A percentile compares a stretch with the other conserved stretches of the same genome.
These are phyloP conservation scores for Gelatoporia subvermispora DNA, from an alignment of 768 basidiomycete species.

Conservation along the genomic window DNA sequence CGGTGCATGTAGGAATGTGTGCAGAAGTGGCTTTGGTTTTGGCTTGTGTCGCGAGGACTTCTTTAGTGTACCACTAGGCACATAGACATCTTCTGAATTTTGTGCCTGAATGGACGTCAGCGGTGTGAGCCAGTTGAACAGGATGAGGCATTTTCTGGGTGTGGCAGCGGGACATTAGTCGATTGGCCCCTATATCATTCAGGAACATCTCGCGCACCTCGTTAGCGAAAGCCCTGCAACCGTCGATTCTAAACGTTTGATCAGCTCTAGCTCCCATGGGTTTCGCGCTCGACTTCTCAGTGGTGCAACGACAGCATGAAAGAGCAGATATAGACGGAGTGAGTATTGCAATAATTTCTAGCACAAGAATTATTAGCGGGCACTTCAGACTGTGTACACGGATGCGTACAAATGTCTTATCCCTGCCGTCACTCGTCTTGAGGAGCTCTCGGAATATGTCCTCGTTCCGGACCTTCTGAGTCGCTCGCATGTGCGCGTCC, in stretches of 20 bases:
- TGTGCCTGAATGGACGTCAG: slow-evolving; percentile 67
- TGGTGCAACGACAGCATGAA: slow-evolving; percentile 52
- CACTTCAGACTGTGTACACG: not conserved
- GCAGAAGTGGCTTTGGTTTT: slow-evolving; percentile 54
- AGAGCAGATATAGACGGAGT: slow-evolving; percentile 65
- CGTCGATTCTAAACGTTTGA: slow-evolving; percentile 56
- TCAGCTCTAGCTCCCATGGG: slow-evolving; percentile 52
- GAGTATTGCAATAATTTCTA: slow-evolving; percentile 89
- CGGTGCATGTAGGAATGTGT: slow-evolving; percentile 71
- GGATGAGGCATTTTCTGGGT: slow-evolving; percentile 72
- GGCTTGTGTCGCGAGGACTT: slow-evolving; percentile 14
- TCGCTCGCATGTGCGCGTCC: slow-evolving; percentile 31
- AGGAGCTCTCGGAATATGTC: slow-evolving; percentile 82
- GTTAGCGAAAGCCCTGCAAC: slow-evolving; percentile 69
- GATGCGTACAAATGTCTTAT: slow-evolving; percentile 75
- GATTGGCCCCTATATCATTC: not conserved
- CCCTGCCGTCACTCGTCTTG: slow-evolving; percentile 71
- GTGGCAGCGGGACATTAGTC: not conserved
- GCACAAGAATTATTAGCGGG: not conserved
- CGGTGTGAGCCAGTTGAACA: slow-evolving; percentile 84
- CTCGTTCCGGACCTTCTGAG: slow-evolving; percentile 47
- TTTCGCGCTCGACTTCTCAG: slow-evolving; percentile 42
- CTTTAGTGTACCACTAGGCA: slow-evolving; percentile 26
- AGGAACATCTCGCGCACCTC: slow-evolving; percentile 40
- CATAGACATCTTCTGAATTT: slow-evolving; percentile 62